phyloP scores from a whole-genome alignment of 164 flowering plant species.

The Vitis rupestris region DNA sequence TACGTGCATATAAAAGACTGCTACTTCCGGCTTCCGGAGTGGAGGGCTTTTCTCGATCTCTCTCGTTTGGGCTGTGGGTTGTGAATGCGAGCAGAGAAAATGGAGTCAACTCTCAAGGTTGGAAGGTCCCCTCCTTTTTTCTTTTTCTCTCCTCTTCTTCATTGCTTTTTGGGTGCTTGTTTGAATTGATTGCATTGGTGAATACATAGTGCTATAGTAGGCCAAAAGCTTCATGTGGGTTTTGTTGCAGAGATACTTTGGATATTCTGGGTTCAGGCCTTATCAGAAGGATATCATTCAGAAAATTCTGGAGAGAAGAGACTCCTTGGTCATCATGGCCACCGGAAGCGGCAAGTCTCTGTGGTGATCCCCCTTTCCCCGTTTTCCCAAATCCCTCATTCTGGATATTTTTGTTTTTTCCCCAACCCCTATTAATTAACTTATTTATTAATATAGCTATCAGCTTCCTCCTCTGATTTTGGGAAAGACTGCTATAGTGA shows the following conservation, averaged over 20 bases:
- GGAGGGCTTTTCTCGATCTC: neutral
- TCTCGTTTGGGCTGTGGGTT: neutral
- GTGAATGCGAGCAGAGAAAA: constrained; percentile 2
- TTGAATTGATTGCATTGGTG: neutral
- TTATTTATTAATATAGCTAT: constrained; percentile 4
- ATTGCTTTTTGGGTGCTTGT: neutral
- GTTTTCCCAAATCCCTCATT: neutral
- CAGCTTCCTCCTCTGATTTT: constrained; percentile 59
- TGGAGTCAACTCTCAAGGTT: constrained; percentile 36
- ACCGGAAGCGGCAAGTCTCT: constrained; percentile 72
- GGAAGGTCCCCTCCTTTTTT: neutral
- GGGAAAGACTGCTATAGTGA: constrained; percentile 49
- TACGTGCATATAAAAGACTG: no score
- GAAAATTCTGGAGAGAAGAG: constrained; percentile 39
- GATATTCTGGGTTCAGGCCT: constrained; percentile 46
- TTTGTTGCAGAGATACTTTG: constrained; percentile 44
- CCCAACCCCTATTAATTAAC: neutral
- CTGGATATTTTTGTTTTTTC: no score
- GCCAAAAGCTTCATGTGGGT: neutral
- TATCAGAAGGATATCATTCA: constrained; percentile 54
- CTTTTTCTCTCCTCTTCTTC: neutral
- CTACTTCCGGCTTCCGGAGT: no score
- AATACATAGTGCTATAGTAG: no score
- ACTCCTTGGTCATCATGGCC: constrained; percentile 63
- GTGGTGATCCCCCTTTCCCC: constrained; percentile 31